These are phyloP conservation scores for Microdochium paspali DNA, from an alignment of 2,329 filamentous ascomycete genomes.

Conservation along the genomic window DNA sequence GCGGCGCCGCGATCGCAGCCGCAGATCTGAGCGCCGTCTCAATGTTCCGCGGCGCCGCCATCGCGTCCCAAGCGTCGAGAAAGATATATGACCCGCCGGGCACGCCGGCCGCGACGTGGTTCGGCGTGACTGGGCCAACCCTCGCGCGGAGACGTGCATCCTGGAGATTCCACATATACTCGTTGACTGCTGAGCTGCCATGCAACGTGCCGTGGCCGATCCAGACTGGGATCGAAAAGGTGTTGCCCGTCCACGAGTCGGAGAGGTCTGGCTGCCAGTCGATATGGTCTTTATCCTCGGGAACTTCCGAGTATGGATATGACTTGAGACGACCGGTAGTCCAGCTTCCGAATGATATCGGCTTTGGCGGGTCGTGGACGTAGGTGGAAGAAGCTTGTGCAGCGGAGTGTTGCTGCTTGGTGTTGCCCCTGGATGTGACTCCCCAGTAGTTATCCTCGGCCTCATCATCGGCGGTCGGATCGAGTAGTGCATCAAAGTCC, in stretches of 20 bases:
- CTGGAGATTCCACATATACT: constrained; percentile 36
- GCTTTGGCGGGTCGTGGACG: constrained; percentile 1
- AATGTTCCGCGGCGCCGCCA: constrained; percentile 26
- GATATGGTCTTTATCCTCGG: constrained; percentile 17
- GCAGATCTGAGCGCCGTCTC: constrained; percentile 6
- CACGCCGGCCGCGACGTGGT: constrained; percentile 39
- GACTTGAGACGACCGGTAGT: constrained; percentile 15
- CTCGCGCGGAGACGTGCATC: constrained; percentile 22
- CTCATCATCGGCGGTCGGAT: constrained; percentile 27
- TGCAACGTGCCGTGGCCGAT: constrained; percentile 27
- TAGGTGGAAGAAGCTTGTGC: neutral
- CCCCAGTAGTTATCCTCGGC: constrained; percentile 7
- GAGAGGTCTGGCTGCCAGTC: constrained; percentile 12
- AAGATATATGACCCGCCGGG: constrained; percentile 36
- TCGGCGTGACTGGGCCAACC: constrained; percentile 36
- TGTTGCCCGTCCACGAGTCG: constrained; percentile 16
- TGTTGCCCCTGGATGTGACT: constrained; percentile 6
- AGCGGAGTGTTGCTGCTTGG: neutral
- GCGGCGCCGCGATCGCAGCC: constrained; percentile 1
- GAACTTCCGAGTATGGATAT: constrained; percentile 13
- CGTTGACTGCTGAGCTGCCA: constrained; percentile 27
- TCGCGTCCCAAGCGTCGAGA: constrained; percentile 40
- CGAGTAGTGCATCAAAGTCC: constrained; percentile 32
- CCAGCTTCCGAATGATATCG: constrained; percentile 13
- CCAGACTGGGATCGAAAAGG: constrained; percentile 33